Evolutionary conservation across 1,284 basidiomycete species (phyloP), one percentile per base, ranked within the genome.

Genomic region (Papiliotrema fonsecae): DNA sequence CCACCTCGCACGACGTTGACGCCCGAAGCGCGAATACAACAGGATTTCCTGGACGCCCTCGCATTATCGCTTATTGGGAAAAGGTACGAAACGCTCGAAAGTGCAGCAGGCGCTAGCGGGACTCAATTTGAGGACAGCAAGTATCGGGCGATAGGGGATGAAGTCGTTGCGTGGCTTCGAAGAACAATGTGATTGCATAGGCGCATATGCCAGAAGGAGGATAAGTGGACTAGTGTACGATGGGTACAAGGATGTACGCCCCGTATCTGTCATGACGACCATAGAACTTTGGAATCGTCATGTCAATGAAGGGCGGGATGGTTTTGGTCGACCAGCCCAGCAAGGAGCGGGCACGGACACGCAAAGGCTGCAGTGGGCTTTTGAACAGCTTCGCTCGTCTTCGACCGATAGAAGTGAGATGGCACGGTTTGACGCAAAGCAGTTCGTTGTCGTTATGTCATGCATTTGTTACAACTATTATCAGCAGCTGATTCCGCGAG

Each of bases 211-310:
- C 25, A 24, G 39, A 10, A 19, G 9, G 19, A 38, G 10, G 36
- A 38, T 18, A 7, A 16, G 14, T 10, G 13, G 16, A n/a, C 21
- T 16, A 41, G 14, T 38, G 1, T 38, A 32, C n/a, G 37, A 25
- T 31, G 30, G 21, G 14, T 14, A 36, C 11, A 18, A 30, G 22
- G 30, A 61, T 74, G 65, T 72, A 43, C 57, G 63, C 69, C 69
- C 69, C 70, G 72, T 74, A 74, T 74, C 72, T 74, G 72, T 74
- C 72, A 70, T 57, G 47, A 54, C 58, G 64, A 51, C 65, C 63
- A 70, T 56, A 22, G 49, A 62, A 19, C 67, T 67, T 61, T 52
- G 60, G 60, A 51, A n/a, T n/a, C 28, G 35, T 34, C 56, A 51
- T 67, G 70, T 70, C 70, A 70, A 61, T 52, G 46, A 45, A 70